Conservation (phyloP, 202 grass and related monocot species). For the Setaria viridis region DNA sequence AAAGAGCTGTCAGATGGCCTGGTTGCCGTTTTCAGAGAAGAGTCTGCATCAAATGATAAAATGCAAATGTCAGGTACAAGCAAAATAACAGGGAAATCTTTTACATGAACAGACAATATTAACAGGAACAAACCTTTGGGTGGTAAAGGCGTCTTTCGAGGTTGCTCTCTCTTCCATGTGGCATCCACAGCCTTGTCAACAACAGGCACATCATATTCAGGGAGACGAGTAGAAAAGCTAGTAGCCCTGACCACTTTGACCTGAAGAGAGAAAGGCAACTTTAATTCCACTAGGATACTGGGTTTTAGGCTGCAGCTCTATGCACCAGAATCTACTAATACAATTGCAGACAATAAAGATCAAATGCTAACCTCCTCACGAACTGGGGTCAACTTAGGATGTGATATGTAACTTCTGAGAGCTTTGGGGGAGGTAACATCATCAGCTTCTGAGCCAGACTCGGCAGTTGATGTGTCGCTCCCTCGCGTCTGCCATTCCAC, state of each 20-base stretch:
- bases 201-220: slow-evolving; percentile 76
- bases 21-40: slow-evolving; percentile 38
- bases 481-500: slow-evolving; percentile 52
- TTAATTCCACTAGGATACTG: slow-evolving; percentile 20
- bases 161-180: slow-evolving; percentile 68
- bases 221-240: slow-evolving; percentile 68
- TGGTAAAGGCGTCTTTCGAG: slow-evolving; percentile 37
- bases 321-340: neutral
- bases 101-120: neutral
- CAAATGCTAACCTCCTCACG: slow-evolving; percentile 77
- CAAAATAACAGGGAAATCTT: neutral
- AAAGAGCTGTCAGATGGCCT: slow-evolving; percentile 48
- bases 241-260: slow-evolving; percentile 69
- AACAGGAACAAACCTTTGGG: slow-evolving; percentile 57
- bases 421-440: slow-evolving; percentile 71
- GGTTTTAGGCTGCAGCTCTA: neutral
- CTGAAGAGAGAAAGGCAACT: slow-evolving; percentile 49
- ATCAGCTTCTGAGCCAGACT: slow-evolving; percentile 82
- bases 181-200: slow-evolving; percentile 94
- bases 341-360: neutral
- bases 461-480: slow-evolving; percentile 90
- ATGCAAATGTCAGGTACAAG: slow-evolving; percentile 42
- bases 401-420: slow-evolving; percentile 63
- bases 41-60: slow-evolving; percentile 44
- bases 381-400: slow-evolving; percentile 90